A percentile compares a stretch with the other conserved stretches of the same genome.
Conservation (phyloP, 2,329 filamentous ascomycete species). For the Venturia effusa region DNA sequence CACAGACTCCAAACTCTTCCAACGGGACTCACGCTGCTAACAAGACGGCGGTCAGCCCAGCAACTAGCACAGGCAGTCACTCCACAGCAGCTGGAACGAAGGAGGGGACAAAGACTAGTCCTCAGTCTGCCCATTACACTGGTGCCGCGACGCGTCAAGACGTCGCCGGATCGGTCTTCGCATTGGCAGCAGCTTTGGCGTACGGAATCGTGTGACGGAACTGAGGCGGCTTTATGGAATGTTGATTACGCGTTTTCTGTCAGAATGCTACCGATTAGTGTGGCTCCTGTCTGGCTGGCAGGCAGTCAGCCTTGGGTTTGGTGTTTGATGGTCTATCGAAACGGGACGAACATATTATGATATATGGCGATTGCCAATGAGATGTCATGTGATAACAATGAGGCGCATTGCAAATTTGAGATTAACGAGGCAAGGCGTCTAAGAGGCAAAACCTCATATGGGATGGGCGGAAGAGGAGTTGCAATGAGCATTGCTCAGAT, state of each 20-base stretch:
- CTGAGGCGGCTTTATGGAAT: neutral
- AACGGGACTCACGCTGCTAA: neutral
- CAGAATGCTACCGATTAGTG: neutral
- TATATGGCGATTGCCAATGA: neutral
- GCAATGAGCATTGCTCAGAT: too few relatives aligned
- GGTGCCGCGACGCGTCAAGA: neutral
- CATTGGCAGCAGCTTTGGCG: slow-evolving; percentile 4
- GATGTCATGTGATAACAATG: neutral
- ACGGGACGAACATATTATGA: neutral
- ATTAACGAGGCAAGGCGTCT: too few relatives aligned
- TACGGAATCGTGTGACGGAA: neutral
- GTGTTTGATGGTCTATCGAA: neutral
- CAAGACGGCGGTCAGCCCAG: neutral
- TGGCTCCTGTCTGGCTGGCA: neutral
- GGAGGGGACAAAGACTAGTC: neutral
- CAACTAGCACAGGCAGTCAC: neutral
- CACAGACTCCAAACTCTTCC: neutral
- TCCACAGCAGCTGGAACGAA: neutral
- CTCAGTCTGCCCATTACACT: neutral
- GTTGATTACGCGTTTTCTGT: neutral
- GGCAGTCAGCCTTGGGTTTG: neutral
- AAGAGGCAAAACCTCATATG: too few relatives aligned
- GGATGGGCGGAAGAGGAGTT: too few relatives aligned
- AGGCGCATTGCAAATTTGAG: neutral
- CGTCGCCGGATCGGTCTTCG: neutral